Conservation (phyloP, 805 yeast genomes). For the Brettanomyces anomalus region DNA sequence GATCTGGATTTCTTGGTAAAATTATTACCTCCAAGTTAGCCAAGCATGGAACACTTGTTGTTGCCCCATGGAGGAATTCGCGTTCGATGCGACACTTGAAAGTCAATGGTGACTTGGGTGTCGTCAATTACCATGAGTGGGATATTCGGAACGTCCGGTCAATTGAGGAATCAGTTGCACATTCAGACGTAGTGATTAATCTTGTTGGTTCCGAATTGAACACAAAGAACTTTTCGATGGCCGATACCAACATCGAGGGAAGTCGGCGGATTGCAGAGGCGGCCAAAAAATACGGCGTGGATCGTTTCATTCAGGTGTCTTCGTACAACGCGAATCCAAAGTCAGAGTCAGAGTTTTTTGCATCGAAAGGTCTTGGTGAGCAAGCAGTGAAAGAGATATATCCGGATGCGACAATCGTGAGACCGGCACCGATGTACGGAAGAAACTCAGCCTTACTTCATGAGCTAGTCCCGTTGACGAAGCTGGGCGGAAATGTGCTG, state of each 20-base stretch:
- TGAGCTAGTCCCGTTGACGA: constrained; percentile 44
- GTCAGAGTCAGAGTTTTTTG: constrained; percentile 61
- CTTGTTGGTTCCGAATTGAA: constrained; percentile 66
- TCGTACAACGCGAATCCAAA: constrained; percentile 65
- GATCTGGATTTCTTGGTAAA: constrained; percentile 71
- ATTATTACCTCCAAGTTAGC: constrained; percentile 65
- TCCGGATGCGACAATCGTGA: constrained; percentile 75
- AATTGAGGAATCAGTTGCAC: constrained; percentile 67
- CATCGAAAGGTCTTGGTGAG: constrained; percentile 77
- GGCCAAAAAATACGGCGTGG: constrained; percentile 57
- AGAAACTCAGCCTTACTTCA: constrained; percentile 63
- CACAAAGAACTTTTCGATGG: constrained; percentile 75
- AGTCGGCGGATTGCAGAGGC: constrained; percentile 72
- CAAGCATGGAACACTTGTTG: constrained; percentile 69
- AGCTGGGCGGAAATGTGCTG: constrained; percentile 58
- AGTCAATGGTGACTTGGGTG: constrained; percentile 82
- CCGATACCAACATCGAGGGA: constrained; percentile 75
- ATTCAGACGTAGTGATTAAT: constrained; percentile 77
- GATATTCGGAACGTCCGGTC: constrained; percentile 72
- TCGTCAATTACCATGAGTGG: constrained; percentile 73
- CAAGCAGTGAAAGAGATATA: constrained; percentile 53
- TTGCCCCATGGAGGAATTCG: constrained; percentile 78
- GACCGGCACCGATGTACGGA: constrained; percentile 78
- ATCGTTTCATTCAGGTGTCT: constrained; percentile 72
- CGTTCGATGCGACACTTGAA: constrained; percentile 69